Evolutionary conservation across 768 basidiomycete genomes (phyloP).

Genomic region (Xerocomus brunneocitrinus): DNA sequence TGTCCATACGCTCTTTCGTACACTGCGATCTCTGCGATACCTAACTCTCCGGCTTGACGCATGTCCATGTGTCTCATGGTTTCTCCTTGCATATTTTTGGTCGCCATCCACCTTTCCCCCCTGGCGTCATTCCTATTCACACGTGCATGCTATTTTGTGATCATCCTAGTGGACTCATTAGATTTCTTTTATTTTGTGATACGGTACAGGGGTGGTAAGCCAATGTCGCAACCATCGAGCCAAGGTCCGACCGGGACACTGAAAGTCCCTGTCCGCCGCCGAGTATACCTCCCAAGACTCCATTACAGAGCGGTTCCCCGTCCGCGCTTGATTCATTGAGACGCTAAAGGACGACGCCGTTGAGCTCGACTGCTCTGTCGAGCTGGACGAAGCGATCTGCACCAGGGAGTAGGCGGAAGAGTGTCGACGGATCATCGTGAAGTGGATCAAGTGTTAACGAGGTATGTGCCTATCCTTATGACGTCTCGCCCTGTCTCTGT

Average conservation of each 20-base stretch:
- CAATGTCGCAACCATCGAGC: slow-evolving; percentile 54
- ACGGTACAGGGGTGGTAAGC: slow-evolving; percentile 1
- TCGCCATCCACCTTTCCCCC: neutral
- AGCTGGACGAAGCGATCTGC: slow-evolving; percentile 70
- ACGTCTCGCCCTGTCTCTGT: neutral
- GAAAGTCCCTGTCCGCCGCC: slow-evolving; percentile 42
- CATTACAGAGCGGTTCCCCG: slow-evolving; percentile 32
- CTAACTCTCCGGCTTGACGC: slow-evolving; percentile 5
- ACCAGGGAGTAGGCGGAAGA: slow-evolving; percentile 65
- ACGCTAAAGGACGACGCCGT: slow-evolving; percentile 67
- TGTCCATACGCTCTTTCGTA: slow-evolving; percentile 6
- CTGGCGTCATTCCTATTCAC: too few species aligned
- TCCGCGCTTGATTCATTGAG: slow-evolving; percentile 69
- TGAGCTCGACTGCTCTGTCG: slow-evolving; percentile 57
- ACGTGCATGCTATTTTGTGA: too few species aligned
- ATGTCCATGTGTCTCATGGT: slow-evolving; percentile 5
- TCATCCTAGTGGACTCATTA: too few species aligned
- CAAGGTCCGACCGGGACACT: slow-evolving; percentile 47
- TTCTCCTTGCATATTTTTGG: slow-evolving; percentile 19
- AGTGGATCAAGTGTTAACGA: slow-evolving; percentile 64
- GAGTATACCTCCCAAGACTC: slow-evolving; percentile 55
- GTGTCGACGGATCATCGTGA: slow-evolving; percentile 55
- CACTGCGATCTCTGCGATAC: slow-evolving; percentile 14
- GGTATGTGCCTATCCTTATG: slow-evolving; percentile 36
- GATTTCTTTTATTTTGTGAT: too few species aligned